Evolutionary conservation across 1,139 yeast species (phyloP).

Genomic region (Scheffersomyces lignicola): DNA sequence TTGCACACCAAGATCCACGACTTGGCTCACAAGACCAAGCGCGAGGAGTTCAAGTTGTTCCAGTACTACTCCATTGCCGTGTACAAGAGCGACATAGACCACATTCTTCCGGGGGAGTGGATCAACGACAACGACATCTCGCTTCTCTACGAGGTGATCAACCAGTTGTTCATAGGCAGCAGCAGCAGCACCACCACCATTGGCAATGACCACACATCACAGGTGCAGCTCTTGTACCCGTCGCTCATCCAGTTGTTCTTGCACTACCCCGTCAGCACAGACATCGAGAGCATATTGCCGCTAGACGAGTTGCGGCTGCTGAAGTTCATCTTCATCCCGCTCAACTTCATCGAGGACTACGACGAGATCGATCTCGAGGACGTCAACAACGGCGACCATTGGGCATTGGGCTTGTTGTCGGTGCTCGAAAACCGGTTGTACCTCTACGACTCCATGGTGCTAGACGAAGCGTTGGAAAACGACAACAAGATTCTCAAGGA

Average conservation of each 20-base stretch:
- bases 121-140: conserved; percentile 70
- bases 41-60: conserved; percentile 27
- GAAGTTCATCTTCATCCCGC: conserved; percentile 41
- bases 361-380: conserved; percentile 28
- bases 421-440: conserved; percentile 30
- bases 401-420: conserved; percentile 40
- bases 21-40: conserved; percentile 9
- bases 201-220: conserved; percentile 13
- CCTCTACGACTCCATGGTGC: conserved; percentile 43
- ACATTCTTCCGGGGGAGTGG: conserved; percentile 61
- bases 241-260: conserved; percentile 40
- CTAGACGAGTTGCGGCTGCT: conserved; percentile 31
- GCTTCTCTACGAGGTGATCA: conserved; percentile 58
- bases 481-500: conserved; percentile 22
- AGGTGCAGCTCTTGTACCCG: conserved; percentile 36
- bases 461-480: conserved; percentile 16
- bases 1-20: conserved; percentile 16
- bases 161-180: conserved; percentile 16
- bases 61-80: conserved; percentile 43
- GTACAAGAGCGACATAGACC: conserved; percentile 38
- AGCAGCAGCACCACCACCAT: conserved; percentile 8
- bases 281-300: conserved; percentile 30
- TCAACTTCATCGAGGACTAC: conserved; percentile 37
- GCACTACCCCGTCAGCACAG: conserved; percentile 32
- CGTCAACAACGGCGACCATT: conserved; percentile 44